Evolutionary conservation across 2,329 filamentous ascomycete species (phyloP), one percentile per base, ranked within the genome.

Genomic region (Macrophomina tecta): DNA sequence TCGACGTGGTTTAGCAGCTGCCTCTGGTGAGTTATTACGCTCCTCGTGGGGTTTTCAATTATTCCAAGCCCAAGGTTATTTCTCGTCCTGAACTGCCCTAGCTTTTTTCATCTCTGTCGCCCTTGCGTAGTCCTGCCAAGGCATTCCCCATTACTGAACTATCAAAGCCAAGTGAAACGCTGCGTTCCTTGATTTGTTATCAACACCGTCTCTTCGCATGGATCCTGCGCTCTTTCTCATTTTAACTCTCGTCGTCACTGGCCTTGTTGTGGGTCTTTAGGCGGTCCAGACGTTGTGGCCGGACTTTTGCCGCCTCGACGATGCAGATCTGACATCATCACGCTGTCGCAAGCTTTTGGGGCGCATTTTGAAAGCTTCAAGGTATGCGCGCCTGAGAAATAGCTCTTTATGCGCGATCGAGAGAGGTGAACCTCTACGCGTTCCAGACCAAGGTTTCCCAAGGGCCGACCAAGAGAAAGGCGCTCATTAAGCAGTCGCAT

Each of bases 241-340:
- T 46, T 61, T 61, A 34, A 23, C 23, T 49, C 32, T 23, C 30
- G 32, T 38, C 45, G 32, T 38, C 42, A 49, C 32, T 48, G 16
- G 12, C 30, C 32, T 30, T 51, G 58, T 30, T 49, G 42, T 49
- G 58, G 52, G 45, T 34, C 58, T 16, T 45, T n/a, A n/a, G 14
- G 58, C 23, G 32, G 45, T 51, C 45, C 32, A 5, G 14, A 12
- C 45, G 18, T 7, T 7, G 16, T 30, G 32, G 34, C 58, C 58
- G 58, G 58, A 36, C 30, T 62, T 62, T 38, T 48, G 45, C 58
- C 58, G 58, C 32, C 2, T 49, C 32, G n/a, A 51, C 58, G 30
- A 38, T 45, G 45, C 5, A 28, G 56, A 34, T 51, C 58, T 62
- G 58, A 62, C 58, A 62, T 62, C 58, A 62, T 62, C 45, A 6